Evolutionary conservation across 306 rosid genomes (phyloP).

Genomic region (Vicia sativa): DNA sequence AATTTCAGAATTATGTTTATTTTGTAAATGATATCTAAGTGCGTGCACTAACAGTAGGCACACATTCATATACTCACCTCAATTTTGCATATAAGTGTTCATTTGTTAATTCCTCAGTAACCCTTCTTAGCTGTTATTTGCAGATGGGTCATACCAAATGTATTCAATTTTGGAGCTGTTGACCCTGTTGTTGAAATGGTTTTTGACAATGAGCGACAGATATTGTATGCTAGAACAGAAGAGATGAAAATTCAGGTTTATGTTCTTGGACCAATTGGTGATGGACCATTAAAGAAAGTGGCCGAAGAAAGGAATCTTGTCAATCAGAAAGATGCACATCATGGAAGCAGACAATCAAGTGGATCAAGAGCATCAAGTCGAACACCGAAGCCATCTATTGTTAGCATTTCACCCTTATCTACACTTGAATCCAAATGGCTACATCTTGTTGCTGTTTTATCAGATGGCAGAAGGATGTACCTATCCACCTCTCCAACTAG

Average conservation of each 20-base stretch:
- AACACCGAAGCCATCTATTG: slow-evolving; percentile 73
- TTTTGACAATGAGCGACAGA: slow-evolving; percentile 87
- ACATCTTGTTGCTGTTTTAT: slow-evolving; percentile 89
- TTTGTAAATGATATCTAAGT: neutral
- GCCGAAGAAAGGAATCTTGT: slow-evolving; percentile 94
- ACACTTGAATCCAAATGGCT: slow-evolving; percentile 87
- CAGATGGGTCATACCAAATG: slow-evolving; percentile 98
- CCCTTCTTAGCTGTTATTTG: slow-evolving; percentile 41
- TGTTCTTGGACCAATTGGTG: slow-evolving; percentile 77
- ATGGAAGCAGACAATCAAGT: slow-evolving; percentile 77
- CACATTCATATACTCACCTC: slow-evolving; percentile 1
- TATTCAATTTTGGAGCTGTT: slow-evolving; percentile 91
- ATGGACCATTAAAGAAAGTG: slow-evolving; percentile 86
- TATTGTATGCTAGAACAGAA: slow-evolving; percentile 84
- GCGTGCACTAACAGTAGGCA: neutral
- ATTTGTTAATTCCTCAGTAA: slow-evolving; percentile 34
- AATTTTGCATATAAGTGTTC: slow-evolving; percentile 23
- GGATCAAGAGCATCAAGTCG: slow-evolving; percentile 77
- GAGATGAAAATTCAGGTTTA: slow-evolving; percentile 96
- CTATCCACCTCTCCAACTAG: slow-evolving; percentile 90
- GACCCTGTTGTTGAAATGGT: slow-evolving; percentile 95
- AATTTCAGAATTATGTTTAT: slow-evolving; percentile 18
- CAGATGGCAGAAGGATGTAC: slow-evolving; percentile 97
- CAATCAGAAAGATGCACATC: slow-evolving; percentile 71
- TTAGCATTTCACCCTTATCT: slow-evolving; percentile 86